A percentile compares a stretch with the other conserved stretches of the same genome.
Evolutionary conservation across 306 rosid genomes (phyloP).

Genomic region (Boehmeria nivea): DNA sequence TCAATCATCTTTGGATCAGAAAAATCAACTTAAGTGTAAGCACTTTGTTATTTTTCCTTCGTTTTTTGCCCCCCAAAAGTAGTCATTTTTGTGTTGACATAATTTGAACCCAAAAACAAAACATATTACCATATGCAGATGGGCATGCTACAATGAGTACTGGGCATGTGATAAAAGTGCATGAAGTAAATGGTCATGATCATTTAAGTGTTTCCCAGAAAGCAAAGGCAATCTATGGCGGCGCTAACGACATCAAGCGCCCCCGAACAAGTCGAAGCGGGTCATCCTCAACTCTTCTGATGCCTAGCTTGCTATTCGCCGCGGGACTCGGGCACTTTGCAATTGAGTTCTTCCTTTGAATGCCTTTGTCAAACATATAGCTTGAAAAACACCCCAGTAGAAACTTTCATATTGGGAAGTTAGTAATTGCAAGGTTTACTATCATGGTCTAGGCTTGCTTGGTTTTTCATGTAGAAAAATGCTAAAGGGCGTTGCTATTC

Average conservation of each 20-base stretch:
- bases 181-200: conserved; percentile 17
- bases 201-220: conserved; percentile 3
- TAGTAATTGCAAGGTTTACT: no score
- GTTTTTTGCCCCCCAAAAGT: no score
- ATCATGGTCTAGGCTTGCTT: no score
- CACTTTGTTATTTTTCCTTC: not conserved
- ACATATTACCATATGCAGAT: conserved; percentile 28
- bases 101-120: not conserved
- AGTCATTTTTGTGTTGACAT: not conserved
- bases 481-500: no score
- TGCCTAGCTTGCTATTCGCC: conserved; percentile 22
- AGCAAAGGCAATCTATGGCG: conserved; percentile 26
- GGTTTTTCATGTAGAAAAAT: no score
- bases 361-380: conserved; percentile 18
- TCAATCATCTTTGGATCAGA: conserved; percentile 13
- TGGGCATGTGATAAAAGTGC: conserved; percentile 17
- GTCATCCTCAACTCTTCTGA: conserved; percentile 18
- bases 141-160: not conserved
- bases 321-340: conserved; percentile 16
- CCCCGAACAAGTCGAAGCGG: conserved; percentile 7
- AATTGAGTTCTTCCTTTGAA: conserved; percentile 23
- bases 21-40: conserved; percentile 31
- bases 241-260: conserved; percentile 28
- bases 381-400: no score
- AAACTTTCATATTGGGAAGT: no score